A percentile compares a stretch with the other conserved stretches of the same genome.
Conservation (phyloP, 805 yeast species). For the Candida lessepsii region DNA sequence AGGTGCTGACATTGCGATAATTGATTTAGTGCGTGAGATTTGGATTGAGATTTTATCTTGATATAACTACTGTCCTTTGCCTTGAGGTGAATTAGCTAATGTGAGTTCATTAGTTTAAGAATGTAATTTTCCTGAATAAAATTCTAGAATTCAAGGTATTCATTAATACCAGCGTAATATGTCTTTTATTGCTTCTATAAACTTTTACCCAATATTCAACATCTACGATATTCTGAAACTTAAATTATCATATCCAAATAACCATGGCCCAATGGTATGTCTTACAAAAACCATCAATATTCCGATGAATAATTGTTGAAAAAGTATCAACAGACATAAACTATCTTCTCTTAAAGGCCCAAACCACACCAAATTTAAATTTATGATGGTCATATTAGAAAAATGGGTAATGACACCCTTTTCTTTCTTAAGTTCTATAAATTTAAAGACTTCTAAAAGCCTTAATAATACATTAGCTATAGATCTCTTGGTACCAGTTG, state of each 20-base stretch:
- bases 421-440: slow-evolving; percentile 41
- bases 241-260: slow-evolving; percentile 88
- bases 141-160: too few species aligned
- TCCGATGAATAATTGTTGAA: slow-evolving; percentile 66
- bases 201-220: too few species aligned
- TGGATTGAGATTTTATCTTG: too few species aligned
- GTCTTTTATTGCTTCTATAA: too few species aligned
- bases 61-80: too few species aligned
- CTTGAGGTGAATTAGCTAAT: too few species aligned
- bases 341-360: slow-evolving; percentile 89
- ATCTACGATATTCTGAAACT: slow-evolving; percentile 26
- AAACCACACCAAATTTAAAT: slow-evolving; percentile 74
- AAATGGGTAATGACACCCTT: slow-evolving; percentile 39
- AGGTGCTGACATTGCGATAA: slow-evolving; percentile 10
- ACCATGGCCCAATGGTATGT: slow-evolving; percentile 79
- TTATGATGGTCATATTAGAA: slow-evolving; percentile 86
- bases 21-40: neutral
- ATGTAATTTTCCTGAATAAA: too few species aligned
- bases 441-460: slow-evolving; percentile 44
- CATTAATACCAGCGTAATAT: too few species aligned
- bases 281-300: slow-evolving; percentile 64
- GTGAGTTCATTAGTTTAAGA: too few species aligned
- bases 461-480: slow-evolving; percentile 14
- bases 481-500: slow-evolving; percentile 22
- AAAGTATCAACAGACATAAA: slow-evolving; percentile 60